A percentile compares a stretch with the other conserved stretches of the same genome.
Evolutionary conservation across 164 flowering plant genomes (phyloP).

Genomic region (Echeveria elegans): DNA sequence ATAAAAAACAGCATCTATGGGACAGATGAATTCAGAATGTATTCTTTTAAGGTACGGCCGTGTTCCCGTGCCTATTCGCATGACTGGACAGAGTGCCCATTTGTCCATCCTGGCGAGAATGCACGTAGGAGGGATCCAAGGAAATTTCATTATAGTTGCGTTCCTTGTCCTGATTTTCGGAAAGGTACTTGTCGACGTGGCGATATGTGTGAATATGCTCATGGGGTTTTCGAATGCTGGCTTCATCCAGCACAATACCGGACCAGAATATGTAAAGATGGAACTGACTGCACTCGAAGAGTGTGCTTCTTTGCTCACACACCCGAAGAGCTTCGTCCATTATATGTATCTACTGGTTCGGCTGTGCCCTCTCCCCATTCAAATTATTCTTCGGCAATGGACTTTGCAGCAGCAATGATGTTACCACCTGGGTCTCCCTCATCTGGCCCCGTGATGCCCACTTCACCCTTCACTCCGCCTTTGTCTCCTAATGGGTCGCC

Average conservation of each 20-base stretch:
- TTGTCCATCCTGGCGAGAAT: conserved; percentile 96
- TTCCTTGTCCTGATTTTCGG: conserved; percentile 92
- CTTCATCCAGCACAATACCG: conserved; percentile 94
- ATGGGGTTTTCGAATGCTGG: conserved; percentile 98
- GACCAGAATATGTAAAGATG: conserved; percentile 90
- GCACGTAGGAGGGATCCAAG: conserved; percentile 94
- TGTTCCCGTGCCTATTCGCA: conserved; percentile 96
- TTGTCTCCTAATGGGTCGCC: conserved; percentile 81
- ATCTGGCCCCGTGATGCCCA: conserved; percentile 53
- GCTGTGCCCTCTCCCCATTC: conserved; percentile 86
- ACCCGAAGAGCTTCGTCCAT: conserved; percentile 70
- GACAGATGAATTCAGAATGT: conserved; percentile 92
- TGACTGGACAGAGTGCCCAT: conserved; percentile 99
- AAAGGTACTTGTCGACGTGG: conserved; percentile 90
- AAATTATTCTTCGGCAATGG: conserved; percentile 45
- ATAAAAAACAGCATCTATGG: conserved; percentile 89
- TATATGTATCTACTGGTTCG: conserved; percentile 87
- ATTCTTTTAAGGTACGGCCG: conserved; percentile 85
- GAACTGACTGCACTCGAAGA: conserved; percentile 55
- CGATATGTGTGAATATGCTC: conserved; percentile 93
- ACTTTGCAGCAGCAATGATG: conserved; percentile 72
- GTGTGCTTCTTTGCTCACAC: conserved; percentile 96
- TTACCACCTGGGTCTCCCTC: conserved; percentile 71
- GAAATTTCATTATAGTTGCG: conserved; percentile 93
- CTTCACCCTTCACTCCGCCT: conserved; percentile 76